A percentile compares a stretch with the other conserved stretches of the same genome.
Evolutionary conservation across 805 yeast species (phyloP).

Genomic region (Nematodospora valgi): DNA sequence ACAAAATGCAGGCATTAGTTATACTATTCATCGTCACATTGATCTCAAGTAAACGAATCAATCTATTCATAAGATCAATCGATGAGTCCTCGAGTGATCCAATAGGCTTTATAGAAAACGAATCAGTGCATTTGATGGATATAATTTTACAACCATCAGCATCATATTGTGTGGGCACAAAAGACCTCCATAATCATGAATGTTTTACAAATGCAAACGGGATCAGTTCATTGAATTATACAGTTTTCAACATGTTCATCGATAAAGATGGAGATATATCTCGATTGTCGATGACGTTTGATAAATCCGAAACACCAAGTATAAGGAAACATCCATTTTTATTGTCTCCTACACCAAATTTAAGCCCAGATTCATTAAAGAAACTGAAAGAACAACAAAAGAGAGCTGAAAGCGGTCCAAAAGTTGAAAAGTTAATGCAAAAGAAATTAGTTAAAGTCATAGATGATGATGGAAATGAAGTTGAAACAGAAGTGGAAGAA

Average conservation of each 20-base stretch:
- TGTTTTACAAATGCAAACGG: conserved; percentile 23
- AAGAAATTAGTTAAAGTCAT: conserved; percentile 17
- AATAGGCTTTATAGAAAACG: conserved; percentile 7
- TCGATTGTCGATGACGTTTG: conserved; percentile 4
- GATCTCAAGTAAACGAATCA: conserved; percentile 5
- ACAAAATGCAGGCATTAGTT: neutral
- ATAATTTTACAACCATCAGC: conserved; percentile 1
- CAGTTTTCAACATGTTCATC: conserved; percentile 9
- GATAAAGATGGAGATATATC: conserved; percentile 7
- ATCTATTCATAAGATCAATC: conserved; percentile 6
- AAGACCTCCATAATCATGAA: conserved; percentile 23
- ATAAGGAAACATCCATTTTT: conserved; percentile 9
- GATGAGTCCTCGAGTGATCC: conserved; percentile 5
- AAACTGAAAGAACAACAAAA: conserved; percentile 7
- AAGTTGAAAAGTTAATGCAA: conserved; percentile 8
- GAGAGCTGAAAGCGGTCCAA: conserved; percentile 6
- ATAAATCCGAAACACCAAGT: neutral
- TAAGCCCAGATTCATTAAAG: conserved; percentile 20
- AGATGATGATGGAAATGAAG: conserved; percentile 23
- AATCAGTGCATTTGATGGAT: neutral
- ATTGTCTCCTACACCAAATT: conserved; percentile 26
- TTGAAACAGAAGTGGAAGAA: conserved; percentile 21
- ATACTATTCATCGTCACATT: conserved; percentile 1
- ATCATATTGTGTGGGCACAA: conserved; percentile 24
- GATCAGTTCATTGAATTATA: conserved; percentile 1